phyloP scores from a whole-genome alignment of 2,329 filamentous ascomycete genomes.

The Xylariaceae sp. region DNA sequence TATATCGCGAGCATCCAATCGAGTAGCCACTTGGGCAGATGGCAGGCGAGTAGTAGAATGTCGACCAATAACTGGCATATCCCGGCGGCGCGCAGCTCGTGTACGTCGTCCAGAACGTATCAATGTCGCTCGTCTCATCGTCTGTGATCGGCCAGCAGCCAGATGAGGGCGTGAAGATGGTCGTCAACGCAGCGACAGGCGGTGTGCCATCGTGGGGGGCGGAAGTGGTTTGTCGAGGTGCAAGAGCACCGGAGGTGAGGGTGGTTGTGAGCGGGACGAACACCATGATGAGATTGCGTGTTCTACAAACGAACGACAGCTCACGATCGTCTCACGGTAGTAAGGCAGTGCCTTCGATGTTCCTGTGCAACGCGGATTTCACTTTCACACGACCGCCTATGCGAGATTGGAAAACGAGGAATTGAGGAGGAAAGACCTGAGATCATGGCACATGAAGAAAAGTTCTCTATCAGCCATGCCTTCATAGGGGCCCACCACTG shows the following conservation, averaged over 20 bases:
- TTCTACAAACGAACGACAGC: too few relatives aligned
- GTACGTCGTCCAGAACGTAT: constrained; percentile 8
- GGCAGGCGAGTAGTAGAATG: constrained; percentile 13
- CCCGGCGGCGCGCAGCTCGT: constrained; percentile 9
- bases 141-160: constrained; percentile 10
- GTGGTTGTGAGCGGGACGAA: constrained; percentile 8
- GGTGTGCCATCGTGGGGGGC: constrained; percentile 11
- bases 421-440: too few relatives aligned
- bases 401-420: too few relatives aligned
- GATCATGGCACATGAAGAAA: too few relatives aligned
- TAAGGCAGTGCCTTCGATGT: too few relatives aligned
- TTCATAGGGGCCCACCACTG: too few relatives aligned
- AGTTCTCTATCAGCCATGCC: too few relatives aligned
- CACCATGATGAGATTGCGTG: constrained; percentile 2
- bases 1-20: constrained; percentile 8
- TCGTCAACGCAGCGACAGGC: constrained; percentile 10
- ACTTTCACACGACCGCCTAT: too few relatives aligned
- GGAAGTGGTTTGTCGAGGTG: constrained; percentile 4
- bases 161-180: constrained; percentile 5
- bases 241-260: constrained; percentile 3
- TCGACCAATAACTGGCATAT: constrained; percentile 10
- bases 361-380: too few relatives aligned
- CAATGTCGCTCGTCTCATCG: constrained; percentile 5
- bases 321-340: too few relatives aligned
- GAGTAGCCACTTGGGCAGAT: constrained; percentile 11